Conservation (phyloP, 2,329 filamentous ascomycete species). For the Claviceps digitariae region DNA sequence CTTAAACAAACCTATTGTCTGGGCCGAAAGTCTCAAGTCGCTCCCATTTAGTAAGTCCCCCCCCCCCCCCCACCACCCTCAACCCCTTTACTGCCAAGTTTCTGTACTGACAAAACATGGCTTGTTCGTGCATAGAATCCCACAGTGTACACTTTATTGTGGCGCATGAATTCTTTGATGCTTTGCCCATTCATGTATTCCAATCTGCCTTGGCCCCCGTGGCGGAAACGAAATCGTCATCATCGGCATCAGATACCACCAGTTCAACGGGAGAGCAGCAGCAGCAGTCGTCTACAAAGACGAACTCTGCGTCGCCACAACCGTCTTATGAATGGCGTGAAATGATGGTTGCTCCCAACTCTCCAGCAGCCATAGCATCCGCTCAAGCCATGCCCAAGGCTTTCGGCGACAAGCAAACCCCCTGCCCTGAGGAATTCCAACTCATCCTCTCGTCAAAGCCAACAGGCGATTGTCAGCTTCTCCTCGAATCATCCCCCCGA, state of each 20-base stretch:
- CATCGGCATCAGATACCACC: slow-evolving; percentile 11
- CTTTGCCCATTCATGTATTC: slow-evolving; percentile 90
- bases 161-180: slow-evolving; percentile 97
- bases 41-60: slow-evolving; percentile 56
- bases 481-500: slow-evolving; percentile 68
- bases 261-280: background rate
- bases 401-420: slow-evolving; percentile 28
- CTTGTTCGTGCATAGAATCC: slow-evolving; percentile 31
- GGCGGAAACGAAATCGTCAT: slow-evolving; percentile 6
- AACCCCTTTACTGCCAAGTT: background rate
- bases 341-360: slow-evolving; percentile 59
- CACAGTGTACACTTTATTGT: slow-evolving; percentile 80
- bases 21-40: slow-evolving; percentile 82
- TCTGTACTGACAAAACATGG: background rate
- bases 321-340: slow-evolving; percentile 58
- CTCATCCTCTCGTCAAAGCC: slow-evolving; percentile 61
- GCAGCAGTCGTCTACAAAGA: background rate
- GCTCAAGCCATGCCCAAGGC: slow-evolving; percentile 36
- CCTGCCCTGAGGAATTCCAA: slow-evolving; percentile 65
- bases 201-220: slow-evolving; percentile 47
- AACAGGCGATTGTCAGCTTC: slow-evolving; percentile 72
- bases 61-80: too few relatives aligned
- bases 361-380: slow-evolving; percentile 37
- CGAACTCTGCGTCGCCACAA: background rate
- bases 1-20: slow-evolving; percentile 60